Base-by-base conservation (phyloP, 441 rosid genomes). In the Eutrema salsugineum region DNA sequence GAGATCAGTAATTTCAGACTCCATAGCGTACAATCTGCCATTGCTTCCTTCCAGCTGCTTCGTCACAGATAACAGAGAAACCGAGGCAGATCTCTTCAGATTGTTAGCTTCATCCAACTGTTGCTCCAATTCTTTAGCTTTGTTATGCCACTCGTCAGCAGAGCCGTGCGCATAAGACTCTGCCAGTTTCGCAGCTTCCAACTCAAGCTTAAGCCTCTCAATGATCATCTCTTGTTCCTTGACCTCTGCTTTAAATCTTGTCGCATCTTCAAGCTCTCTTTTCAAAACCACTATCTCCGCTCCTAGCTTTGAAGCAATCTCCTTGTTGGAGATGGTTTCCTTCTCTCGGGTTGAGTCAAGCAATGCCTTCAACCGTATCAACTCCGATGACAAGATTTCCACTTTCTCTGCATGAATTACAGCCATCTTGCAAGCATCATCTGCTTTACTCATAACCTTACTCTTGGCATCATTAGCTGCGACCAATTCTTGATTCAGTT, bases 181-280 rank as follows among this genome's bases (percentile, higher is more conserved):
- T 4, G 89, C 96, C 90, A 83, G 82, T 78, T 81, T 89, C 2
- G 91, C 85, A 57, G 97, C 96, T 82, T 89, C 93, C 50, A 91
- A 77, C 14, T 91, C 99, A 50, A 83, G 87, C 49, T 80, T 85
- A 55, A 94, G 94, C 79, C 82, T 91, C 73, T 94, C 93, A 27
- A 89, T 75, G 49, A 75, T 68, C 66, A 77, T 78, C 76, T 90
- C 98, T 63, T 53, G 82, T 70, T 89, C 91, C 15, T 68, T 54
- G 49, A 92, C 81, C 82, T 77, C 81, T 71, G 69, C 82, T 79
- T 88, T 83, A 6, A 82, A 71, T 40, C 30, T 54, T 77, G 67
- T 87, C 2, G 84, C 86, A 44, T 76, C 81, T 64, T 83, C 85
- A 44, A 94, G 94, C 49, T 89, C 88, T 58, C 80, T 79, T 71